A percentile compares a stretch with the other conserved stretches of the same genome.
Conservation (phyloP, 108 stramenopile genomes). For the Seminavis robusta region DNA sequence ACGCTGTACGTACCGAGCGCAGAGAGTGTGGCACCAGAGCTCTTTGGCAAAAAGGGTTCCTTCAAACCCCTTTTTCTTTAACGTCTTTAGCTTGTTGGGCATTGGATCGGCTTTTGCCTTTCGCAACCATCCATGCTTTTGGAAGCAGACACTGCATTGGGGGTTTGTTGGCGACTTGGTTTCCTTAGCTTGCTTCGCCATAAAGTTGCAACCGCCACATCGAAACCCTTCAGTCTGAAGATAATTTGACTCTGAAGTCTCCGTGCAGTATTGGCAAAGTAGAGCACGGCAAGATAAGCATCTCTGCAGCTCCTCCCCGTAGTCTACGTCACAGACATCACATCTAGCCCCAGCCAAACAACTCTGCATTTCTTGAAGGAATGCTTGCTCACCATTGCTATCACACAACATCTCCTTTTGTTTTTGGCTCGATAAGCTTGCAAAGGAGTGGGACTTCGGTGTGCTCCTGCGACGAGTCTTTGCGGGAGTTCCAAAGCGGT, state of each 20-base stretch:
- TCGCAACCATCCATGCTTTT: slow-evolving; percentile 51
- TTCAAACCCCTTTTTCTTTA: too few species aligned
- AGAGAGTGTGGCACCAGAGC: too few species aligned
- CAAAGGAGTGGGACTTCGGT: slow-evolving; percentile 22
- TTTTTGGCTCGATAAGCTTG: slow-evolving; percentile 43
- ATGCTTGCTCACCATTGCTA: slow-evolving; percentile 46
- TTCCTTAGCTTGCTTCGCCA: too few species aligned
- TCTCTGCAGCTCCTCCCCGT: slow-evolving; percentile 27
- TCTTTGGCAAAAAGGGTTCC: too few species aligned
- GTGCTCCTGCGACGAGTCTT: slow-evolving; percentile 68
- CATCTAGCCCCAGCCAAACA: too few species aligned
- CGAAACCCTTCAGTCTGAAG: slow-evolving; percentile 25
- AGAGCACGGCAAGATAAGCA: slow-evolving; percentile 49
- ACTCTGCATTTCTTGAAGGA: too few species aligned
- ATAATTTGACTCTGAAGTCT: slow-evolving; percentile 37
- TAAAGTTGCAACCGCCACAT: too few species aligned
- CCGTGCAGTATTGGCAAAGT: slow-evolving; percentile 53
- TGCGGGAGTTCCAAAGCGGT: too few species aligned
- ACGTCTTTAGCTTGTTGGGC: too few species aligned
- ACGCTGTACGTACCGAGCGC: too few species aligned
- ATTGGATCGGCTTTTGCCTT: too few species aligned
- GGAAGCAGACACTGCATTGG: slow-evolving; percentile 66
- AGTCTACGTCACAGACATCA: slow-evolving; percentile 32
- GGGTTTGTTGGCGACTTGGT: slow-evolving; percentile 33
- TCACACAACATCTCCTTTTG: slow-evolving; percentile 53